A percentile compares a stretch with the other conserved stretches of the same genome.
Conservation (phyloP, 441 rosid genomes). For the Eutrema salsugineum region DNA sequence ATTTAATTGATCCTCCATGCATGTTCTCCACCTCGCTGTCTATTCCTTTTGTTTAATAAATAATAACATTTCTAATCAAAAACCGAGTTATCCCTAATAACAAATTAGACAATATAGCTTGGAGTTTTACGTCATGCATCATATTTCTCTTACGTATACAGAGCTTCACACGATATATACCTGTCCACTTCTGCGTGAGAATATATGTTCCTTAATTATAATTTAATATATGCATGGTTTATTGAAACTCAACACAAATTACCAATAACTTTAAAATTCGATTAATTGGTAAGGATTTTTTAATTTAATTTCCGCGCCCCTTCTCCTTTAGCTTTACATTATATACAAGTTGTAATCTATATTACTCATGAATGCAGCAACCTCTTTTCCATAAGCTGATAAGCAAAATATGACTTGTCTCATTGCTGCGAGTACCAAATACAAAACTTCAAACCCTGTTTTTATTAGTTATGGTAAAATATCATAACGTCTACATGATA, state of each 20-base stretch:
- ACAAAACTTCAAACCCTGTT: too few species aligned
- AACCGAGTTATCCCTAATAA: neutral
- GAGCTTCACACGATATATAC: too few species aligned
- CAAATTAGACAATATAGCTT: neutral
- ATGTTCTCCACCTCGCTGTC: conserved; percentile 11
- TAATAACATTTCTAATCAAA: neutral
- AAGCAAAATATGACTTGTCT: neutral
- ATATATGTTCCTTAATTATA: neutral
- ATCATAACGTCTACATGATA: too few species aligned
- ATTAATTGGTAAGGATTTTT: too few species aligned
- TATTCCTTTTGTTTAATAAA: neutral
- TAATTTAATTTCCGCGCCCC: too few species aligned
- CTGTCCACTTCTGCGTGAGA: neutral
- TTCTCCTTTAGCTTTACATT: too few species aligned
- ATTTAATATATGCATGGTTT: neutral
- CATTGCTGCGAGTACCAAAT: neutral
- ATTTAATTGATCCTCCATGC: neutral
- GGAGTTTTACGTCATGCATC: neutral
- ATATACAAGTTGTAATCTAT: too few species aligned
- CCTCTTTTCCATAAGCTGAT: neutral
- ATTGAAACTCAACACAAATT: too few species aligned
- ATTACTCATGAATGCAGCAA: too few species aligned
- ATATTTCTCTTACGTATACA: too few species aligned
- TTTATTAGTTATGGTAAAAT: too few species aligned
- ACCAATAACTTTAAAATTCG: too few species aligned